Base-by-base conservation (phyloP, 2,329 filamentous ascomycete species). In the Cladophialophora carrionii region DNA sequence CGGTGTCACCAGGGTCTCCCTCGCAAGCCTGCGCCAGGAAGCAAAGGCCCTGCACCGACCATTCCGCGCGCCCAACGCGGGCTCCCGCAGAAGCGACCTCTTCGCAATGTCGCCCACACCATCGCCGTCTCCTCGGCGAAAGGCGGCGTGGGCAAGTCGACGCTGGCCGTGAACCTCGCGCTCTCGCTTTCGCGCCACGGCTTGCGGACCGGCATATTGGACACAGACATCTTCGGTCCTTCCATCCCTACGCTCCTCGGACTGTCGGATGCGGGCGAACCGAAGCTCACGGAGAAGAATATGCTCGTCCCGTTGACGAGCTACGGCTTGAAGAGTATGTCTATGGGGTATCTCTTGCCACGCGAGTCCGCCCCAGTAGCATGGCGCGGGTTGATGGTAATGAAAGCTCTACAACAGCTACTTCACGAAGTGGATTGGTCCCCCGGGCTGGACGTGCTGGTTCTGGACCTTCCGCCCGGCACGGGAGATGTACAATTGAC, bases 291-390 rank as follows among this genome's bases (percentile, higher is more conserved):
- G 12, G n/a, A 22, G 12, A 29, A 57, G 71, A 92, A 93, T 73
- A 88, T 92, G 72, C 84, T 99, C 3, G 74, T 98, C 1, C 95
- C 95, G 0, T 80, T 99, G 26, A 92, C 90, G 24, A 96, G 96
- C 75, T 98, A 98, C 80, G 95, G 95, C 48, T 85, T 99, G 63
- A 96, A 96, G 78, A 96, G 92, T 61, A 99, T 99, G 95, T 97
- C 93, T 0, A 98, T 99, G 91, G 95, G 95, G 57, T 98, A 96
- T 70, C 84, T 99, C 0, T 87, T 96, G 43, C 76, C 75, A 10
- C 26, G 86, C 22, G 88, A 92, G 70, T 84, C 87, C 10, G 90
- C 91, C 4, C 91, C 93, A 0, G 90, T 99, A 17, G 93, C 95
- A 34, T 99, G 95, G 95, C 87, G 95, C 58, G 95, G 95, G 0